Percentiles rank a stretch among this genome's conserved stretches.
These are phyloP conservation scores for Rhynchospora tenuis DNA, from an alignment of 176 grass and related monocot genomes.

Conservation along the genomic window DNA sequence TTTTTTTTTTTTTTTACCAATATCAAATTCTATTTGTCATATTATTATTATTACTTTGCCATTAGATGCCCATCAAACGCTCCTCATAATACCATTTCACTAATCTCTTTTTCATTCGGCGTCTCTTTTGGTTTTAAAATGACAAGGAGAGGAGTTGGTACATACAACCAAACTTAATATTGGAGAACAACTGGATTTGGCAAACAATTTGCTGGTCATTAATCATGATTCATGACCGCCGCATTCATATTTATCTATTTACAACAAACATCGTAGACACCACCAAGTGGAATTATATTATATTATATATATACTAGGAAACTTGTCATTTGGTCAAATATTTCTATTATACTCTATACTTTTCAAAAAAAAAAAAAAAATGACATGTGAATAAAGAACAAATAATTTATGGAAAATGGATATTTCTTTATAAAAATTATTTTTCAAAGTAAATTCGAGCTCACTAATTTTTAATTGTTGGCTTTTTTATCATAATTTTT, in stretches of 20 bases:
- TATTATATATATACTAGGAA: too few species aligned
- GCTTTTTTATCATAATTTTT: too few species aligned
- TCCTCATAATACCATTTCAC: background rate
- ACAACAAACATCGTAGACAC: background rate
- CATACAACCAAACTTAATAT: too few species aligned
- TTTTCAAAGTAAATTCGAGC: too few species aligned
- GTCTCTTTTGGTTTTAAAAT: background rate
- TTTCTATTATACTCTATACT: too few species aligned
- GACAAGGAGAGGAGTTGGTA: background rate
- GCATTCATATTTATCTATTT: background rate
- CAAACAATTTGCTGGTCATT: conserved; percentile 1
- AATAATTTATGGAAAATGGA: too few species aligned
- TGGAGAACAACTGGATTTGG: background rate
- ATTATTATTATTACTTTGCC: background rate
- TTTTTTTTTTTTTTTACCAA: background rate
- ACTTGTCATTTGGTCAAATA: too few species aligned
- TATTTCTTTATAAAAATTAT: too few species aligned
- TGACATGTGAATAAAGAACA: too few species aligned
- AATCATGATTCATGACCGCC: background rate
- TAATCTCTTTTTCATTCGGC: background rate
- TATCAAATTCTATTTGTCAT: background rate
- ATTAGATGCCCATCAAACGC: background rate
- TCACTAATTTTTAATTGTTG: too few species aligned
- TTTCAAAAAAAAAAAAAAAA: too few species aligned
- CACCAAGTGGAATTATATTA: background rate